phyloP scores from a whole-genome alignment of 352 stramenopile species.

The Aphanomyces invadans region DNA sequence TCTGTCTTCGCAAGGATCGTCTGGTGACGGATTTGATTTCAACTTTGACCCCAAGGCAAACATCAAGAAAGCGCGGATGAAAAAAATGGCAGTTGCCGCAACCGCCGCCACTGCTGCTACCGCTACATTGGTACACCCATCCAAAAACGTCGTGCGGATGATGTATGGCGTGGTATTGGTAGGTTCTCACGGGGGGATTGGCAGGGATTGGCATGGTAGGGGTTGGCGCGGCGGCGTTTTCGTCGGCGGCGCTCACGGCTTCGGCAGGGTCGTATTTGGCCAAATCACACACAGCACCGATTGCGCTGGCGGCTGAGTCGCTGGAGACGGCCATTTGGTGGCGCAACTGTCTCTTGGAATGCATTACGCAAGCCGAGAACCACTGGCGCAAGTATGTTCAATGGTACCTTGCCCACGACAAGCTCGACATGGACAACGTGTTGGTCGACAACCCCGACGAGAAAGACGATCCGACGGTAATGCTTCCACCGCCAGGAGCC shows the following conservation, averaged over 20 bases:
- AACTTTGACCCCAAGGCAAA: slow-evolving; percentile 39
- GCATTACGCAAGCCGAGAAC: slow-evolving; percentile 73
- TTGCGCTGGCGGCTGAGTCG: slow-evolving; percentile 72
- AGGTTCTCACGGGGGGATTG: slow-evolving; percentile 53
- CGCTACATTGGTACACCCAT: slow-evolving; percentile 29
- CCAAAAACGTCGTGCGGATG: too few species aligned
- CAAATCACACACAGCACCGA: slow-evolving; percentile 33
- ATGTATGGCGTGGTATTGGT: neutral
- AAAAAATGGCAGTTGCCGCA: slow-evolving; percentile 54
- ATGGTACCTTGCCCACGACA: slow-evolving; percentile 81
- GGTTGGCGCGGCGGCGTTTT: slow-evolving; percentile 69
- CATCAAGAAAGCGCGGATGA: slow-evolving; percentile 41
- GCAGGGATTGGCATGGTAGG: slow-evolving; percentile 69
- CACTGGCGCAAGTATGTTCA: slow-evolving; percentile 81
- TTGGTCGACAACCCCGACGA: slow-evolving; percentile 26
- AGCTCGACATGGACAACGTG: slow-evolving; percentile 28
- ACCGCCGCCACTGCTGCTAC: slow-evolving; percentile 57
- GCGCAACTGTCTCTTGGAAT: slow-evolving; percentile 79
- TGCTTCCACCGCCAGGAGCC: too few species aligned
- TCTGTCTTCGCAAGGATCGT: neutral
- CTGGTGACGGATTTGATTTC: slow-evolving; percentile 25
- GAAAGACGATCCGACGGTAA: too few species aligned
- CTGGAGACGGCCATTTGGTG: slow-evolving; percentile 78
- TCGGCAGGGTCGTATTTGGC: slow-evolving; percentile 44
- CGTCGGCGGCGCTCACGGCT: slow-evolving; percentile 37